Conservation (phyloP, 2,329 filamentous ascomycete genomes). For the Alternaria ventricosa region DNA sequence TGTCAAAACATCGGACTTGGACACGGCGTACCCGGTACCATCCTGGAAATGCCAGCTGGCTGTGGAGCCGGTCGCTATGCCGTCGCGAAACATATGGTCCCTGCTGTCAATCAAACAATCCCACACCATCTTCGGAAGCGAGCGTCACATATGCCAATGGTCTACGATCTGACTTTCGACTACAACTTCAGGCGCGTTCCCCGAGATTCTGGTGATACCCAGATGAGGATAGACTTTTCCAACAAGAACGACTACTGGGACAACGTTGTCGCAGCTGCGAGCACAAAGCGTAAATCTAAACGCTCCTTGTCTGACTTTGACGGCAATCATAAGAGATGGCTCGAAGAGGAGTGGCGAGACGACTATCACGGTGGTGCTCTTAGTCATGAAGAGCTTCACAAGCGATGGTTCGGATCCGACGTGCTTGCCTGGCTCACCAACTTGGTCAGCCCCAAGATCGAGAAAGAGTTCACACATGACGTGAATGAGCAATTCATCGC, state of each 20-base stretch:
- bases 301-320: constrained; percentile 36
- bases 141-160: neutral
- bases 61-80: constrained; percentile 53
- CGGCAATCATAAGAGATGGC: constrained; percentile 46
- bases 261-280: constrained; percentile 21
- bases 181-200: constrained; percentile 16
- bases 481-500: constrained; percentile 10
- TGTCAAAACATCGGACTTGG: constrained; percentile 50
- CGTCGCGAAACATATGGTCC: constrained; percentile 42
- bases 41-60: constrained; percentile 52
- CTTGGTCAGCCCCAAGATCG: constrained; percentile 8
- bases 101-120: too few relatives aligned
- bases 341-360: constrained; percentile 50
- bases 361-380: constrained; percentile 38
- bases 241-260: constrained; percentile 20
- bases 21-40: constrained; percentile 47
- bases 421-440: constrained; percentile 30
- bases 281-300: constrained; percentile 32
- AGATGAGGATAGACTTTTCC: constrained; percentile 18
- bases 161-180: constrained; percentile 21
- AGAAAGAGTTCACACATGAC: constrained; percentile 11
- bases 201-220: constrained; percentile 8
- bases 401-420: constrained; percentile 47
- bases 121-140: constrained; percentile 19
- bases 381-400: constrained; percentile 38